Evolutionary conservation across 345 rosid genomes (phyloP).

Genomic region (Dipteronia dyeriana): DNA sequence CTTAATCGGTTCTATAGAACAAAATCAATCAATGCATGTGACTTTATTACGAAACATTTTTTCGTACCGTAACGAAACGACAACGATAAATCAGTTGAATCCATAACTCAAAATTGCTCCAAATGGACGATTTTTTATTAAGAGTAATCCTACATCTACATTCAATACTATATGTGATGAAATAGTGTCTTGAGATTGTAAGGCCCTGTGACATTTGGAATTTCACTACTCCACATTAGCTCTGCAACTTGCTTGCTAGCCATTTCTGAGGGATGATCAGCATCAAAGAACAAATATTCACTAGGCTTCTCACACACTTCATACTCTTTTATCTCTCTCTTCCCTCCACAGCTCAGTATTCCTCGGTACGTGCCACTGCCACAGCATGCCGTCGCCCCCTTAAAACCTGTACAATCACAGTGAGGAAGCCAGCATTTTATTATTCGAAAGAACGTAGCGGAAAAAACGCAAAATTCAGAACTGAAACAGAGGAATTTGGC

Average conservation of each 20-base stretch:
- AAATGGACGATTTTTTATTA: too few species aligned
- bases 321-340: slow-evolving; percentile 15
- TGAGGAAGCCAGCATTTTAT: background rate
- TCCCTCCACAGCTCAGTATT: slow-evolving; percentile 17
- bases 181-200: slow-evolving; percentile 25
- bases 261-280: slow-evolving; percentile 33
- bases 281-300: slow-evolving; percentile 42
- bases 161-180: background rate
- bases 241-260: slow-evolving; percentile 35
- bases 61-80: too few species aligned
- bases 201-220: slow-evolving; percentile 7
- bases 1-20: too few species aligned
- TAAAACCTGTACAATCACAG: slow-evolving; percentile 24
- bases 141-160: too few species aligned
- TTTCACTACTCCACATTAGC: slow-evolving; percentile 40
- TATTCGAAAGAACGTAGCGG: too few species aligned
- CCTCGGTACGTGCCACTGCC: slow-evolving; percentile 17
- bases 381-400: slow-evolving; percentile 22
- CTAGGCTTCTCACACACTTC: slow-evolving; percentile 21
- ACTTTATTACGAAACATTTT: too few species aligned
- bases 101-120: too few species aligned
- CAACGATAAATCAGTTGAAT: too few species aligned
- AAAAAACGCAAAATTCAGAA: too few species aligned
- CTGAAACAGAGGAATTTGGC: background rate
- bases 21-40: too few species aligned